A percentile compares a stretch with the other conserved stretches of the same genome.
Conservation (phyloP, 768 basidiomycete species). For the Ramaria sp. region DNA sequence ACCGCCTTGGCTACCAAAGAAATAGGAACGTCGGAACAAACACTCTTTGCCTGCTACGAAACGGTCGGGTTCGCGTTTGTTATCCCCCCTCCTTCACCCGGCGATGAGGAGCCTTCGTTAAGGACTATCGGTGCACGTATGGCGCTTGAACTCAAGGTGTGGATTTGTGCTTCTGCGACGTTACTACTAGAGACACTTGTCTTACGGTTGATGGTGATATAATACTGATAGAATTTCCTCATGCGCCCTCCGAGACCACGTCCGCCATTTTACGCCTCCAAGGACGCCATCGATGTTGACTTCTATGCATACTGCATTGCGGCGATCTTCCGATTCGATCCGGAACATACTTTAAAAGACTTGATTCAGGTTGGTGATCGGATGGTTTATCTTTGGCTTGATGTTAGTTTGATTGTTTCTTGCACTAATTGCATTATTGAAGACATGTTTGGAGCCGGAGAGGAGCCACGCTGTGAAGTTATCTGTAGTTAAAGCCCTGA, state of each 20-base stretch:
- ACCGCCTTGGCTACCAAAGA: background rate
- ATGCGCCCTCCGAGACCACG: background rate
- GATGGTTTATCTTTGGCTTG: background rate
- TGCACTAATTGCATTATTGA: background rate
- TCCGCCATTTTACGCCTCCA: background rate
- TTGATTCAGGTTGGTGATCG: slow-evolving; percentile 1
- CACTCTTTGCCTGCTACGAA: background rate
- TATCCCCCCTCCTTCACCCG: background rate
- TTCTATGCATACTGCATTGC: slow-evolving; percentile 6
- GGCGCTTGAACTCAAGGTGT: background rate
- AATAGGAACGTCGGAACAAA: background rate
- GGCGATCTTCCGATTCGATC: slow-evolving; percentile 2
- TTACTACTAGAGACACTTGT: too few species aligned
- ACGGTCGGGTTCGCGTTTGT: background rate
- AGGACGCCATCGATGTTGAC: slow-evolving; percentile 1
- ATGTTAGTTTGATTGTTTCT: background rate
- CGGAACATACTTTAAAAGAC: background rate
- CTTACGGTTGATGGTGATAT: background rate
- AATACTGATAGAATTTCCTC: background rate
- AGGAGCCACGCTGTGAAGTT: slow-evolving; percentile 6
- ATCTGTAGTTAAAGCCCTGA: slow-evolving; percentile 2
- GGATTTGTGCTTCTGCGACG: background rate
- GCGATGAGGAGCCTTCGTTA: background rate
- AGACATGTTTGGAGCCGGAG: slow-evolving; percentile 3
- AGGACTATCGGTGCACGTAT: background rate